Conservation (phyloP, 768 basidiomycete species). For the Kwoniella europaea region DNA sequence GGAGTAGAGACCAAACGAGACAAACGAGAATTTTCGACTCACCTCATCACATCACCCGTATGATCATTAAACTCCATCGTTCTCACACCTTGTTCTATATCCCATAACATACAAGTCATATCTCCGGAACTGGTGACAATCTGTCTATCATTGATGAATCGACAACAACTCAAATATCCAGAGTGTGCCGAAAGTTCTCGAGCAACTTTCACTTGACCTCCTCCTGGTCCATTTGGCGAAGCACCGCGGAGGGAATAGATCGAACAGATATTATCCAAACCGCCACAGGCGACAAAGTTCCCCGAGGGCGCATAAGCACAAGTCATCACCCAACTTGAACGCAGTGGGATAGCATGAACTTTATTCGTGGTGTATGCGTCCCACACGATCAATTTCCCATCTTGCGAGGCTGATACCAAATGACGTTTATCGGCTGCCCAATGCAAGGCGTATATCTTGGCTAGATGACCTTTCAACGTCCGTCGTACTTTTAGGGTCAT, state of each 20-base stretch:
- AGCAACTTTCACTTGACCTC: conserved; percentile 74
- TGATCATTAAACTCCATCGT: conserved; percentile 99
- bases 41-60: conserved; percentile 99
- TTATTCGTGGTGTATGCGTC: conserved; percentile 99
- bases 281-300: conserved; percentile 96
- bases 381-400: conserved; percentile 99
- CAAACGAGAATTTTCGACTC: conserved; percentile 40
- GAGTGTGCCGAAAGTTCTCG: conserved; percentile 96
- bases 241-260: conserved; percentile 88
- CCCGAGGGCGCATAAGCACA: conserved; percentile 98
- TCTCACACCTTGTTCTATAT: conserved; percentile 94
- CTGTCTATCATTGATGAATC: conserved; percentile 98
- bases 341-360: conserved; percentile 96
- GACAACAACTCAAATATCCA: conserved; percentile 96
- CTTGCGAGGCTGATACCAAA: conserved; percentile 98
- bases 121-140: conserved; percentile 97
- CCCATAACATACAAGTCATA: conserved; percentile 99
- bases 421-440: conserved; percentile 97
- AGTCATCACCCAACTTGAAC: conserved; percentile 99
- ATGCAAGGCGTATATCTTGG: conserved; percentile 99
- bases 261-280: conserved; percentile 98
- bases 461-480: conserved; percentile 93
- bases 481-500: conserved; percentile 96
- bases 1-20: neutral
- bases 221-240: conserved; percentile 62